These are phyloP conservation scores for Porphyrellus cyaneotinctus DNA, from an alignment of 768 basidiomycete genomes.

Conservation along the genomic window DNA sequence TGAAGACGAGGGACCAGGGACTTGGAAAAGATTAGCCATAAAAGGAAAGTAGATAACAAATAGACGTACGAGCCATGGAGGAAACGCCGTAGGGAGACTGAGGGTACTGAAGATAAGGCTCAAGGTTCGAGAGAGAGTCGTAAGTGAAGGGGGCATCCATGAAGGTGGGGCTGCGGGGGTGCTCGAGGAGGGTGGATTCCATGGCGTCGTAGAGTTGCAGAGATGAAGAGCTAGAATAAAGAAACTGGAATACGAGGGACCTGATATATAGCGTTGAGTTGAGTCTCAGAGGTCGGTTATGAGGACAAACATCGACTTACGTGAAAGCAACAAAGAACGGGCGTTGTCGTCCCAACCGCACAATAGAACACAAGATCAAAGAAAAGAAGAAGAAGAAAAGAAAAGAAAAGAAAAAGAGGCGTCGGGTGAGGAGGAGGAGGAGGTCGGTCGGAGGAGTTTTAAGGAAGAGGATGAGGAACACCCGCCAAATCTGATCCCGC, in stretches of 20 bases:
- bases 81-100: conserved; percentile 58
- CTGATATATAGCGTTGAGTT: conserved; percentile 15
- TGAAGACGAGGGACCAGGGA: conserved; percentile 47
- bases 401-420: conserved; percentile 31
- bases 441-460: conserved; percentile 18
- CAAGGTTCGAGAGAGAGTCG: conserved; percentile 42
- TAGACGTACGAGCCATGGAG: conserved; percentile 48
- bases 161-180: conserved; percentile 48
- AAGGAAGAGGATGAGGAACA: conserved; percentile 29
- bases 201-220: conserved; percentile 37
- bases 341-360: conserved; percentile 32
- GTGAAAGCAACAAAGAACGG: conserved; percentile 30
- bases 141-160: conserved; percentile 46
- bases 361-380: conserved; percentile 32
- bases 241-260: conserved; percentile 33
- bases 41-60: background rate
- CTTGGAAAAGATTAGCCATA: conserved; percentile 30
- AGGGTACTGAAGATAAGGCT: conserved; percentile 67
- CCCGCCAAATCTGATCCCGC: conserved; percentile 26
- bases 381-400: conserved; percentile 23
- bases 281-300: background rate
- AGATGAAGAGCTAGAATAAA: conserved; percentile 33
- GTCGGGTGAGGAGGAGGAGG: conserved; percentile 39
- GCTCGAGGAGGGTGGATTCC: conserved; percentile 51
- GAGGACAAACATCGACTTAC: conserved; percentile 21